Base-by-base conservation (phyloP, 2,329 filamentous ascomycete genomes). In the Exophiala bonariae region DNA sequence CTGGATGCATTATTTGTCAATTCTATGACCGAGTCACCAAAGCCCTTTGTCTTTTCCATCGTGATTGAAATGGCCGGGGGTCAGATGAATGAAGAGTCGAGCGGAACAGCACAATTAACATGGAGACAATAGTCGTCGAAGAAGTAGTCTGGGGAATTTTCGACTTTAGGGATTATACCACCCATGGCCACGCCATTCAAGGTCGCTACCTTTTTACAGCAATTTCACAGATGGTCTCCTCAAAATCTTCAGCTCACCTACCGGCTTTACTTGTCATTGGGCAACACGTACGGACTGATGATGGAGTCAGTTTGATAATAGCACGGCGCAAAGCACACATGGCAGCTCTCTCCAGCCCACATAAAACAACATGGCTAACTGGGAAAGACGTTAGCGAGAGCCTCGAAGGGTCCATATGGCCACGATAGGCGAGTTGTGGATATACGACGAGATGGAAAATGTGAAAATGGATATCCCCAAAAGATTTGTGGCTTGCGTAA, bases 251-350 rank as follows among this genome's bases (percentile, higher is more conserved):
- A n/a, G n/a, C 32, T n/a, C 32, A 34, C 32, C 14, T 34, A 18
- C 13, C 17, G 17, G 8, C 6, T 18, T 34, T 14, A 7, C 6
- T 34, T 34, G 32, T 14, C 17, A 34, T 18, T 7, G 32, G 32
- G 13, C 13, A 34, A 34, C n/a, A 18, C n/a, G 6, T 6, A 6
- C 7, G 32, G 6, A 26, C 23, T 11, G 11, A 11, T 6, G 6
- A 26, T 26, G 6, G 6, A 6, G 11, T 6, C 6, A 26, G 23
- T 6, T 6, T 26, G 32, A 34, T 6, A 18, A n/a, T 14, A 18
- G 32, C 32, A 34, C 5, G 17, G 32, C n/a, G 32, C 32, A n/a
- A 34, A 34, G 32, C 32, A 34, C 32, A 34, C 32, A 14, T 34
- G 32, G 32, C 32, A 14, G n/a, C 6, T 34, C 32, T 6, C 23